Evolutionary conservation across 176 grass and related monocot species (phyloP), one percentile per base, ranked within the genome.

Genomic region (Oryza rufipogon): DNA sequence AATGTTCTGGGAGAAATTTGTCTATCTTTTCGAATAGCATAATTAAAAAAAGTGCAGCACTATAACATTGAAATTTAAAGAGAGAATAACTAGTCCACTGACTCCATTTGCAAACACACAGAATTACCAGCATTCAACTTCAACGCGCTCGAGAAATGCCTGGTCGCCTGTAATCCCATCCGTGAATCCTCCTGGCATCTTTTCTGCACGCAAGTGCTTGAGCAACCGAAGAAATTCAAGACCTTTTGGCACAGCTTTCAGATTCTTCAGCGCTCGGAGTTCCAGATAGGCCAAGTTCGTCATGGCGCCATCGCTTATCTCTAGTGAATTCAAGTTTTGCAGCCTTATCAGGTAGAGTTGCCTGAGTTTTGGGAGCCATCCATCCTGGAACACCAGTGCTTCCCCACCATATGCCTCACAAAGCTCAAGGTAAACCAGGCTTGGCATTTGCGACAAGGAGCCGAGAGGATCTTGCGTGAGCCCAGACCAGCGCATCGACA

Each of bases 311-410:
- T 77, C 10, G 3, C 5, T 20, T 39, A 77, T 61, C 52, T 77
- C 1, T 38, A 61, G 12, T 15, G 52, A 25, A 0, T 5, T 12
- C 33, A 77, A 13, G 0, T 20, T 54, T 20, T 77, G 9, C 30
- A 77, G 6, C 32, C 38, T 63, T 0, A 28, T 47, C 3, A 77
- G 28, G 33, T n/a, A n/a, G 32, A 77, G 19, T 39, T 23, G 5
- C 17, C 36, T 63, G 19, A 77, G 33, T 52, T 63, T 77, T 63
- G 52, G 52, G 30, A 77, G 42, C 74, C 52, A 77, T 63, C 74
- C 74, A 60, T 9, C 12, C 20, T 19, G 20, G 20, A 77, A 63
- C 2, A 0, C 1, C 52, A 77, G 15, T 4, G 16, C 11, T 15
- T 63, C 19, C 33, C 54, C 74, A 60, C 36, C 54, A 9, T 63